Conservation (phyloP, 1,284 basidiomycete species). For the Papiliotrema fonsecae region DNA sequence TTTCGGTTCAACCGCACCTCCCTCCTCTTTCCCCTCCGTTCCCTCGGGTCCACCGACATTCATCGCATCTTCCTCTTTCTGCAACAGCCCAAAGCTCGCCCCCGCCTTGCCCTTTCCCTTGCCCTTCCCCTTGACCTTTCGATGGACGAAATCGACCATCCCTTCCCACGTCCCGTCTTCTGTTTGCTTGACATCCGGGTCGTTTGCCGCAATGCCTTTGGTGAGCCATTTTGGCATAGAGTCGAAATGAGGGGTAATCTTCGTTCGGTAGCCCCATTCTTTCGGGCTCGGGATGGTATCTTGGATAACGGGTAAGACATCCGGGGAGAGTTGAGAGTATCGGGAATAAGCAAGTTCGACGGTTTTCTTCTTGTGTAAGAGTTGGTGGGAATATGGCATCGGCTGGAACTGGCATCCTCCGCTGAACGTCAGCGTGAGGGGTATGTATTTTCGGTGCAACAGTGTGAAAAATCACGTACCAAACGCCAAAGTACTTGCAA, state of each 20-base stretch:
- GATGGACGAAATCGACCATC: background rate
- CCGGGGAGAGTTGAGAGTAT: constrained; percentile 59
- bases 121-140: background rate
- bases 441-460: no score
- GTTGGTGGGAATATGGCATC: constrained; percentile 80
- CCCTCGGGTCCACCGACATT: constrained; percentile 5
- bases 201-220: background rate
- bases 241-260: constrained; percentile 96
- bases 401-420: constrained; percentile 58
- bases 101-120: background rate
- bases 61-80: constrained; percentile 18
- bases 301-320: constrained; percentile 61
- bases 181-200: background rate
- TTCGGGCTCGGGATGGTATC: constrained; percentile 79
- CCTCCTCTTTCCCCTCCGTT: constrained; percentile 19
- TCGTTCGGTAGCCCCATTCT: constrained; percentile 90
- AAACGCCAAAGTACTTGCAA: constrained; percentile 83
- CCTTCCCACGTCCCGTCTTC: background rate
- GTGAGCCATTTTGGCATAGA: constrained; percentile 57
- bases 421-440: constrained; percentile 14
- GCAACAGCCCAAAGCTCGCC: background rate
- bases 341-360: constrained; percentile 80
- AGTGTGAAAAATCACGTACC: no score
- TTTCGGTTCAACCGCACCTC: no score
- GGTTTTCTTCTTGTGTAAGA: constrained; percentile 78